Evolutionary conservation across 345 rosid species (phyloP), one percentile per base, ranked within the genome.

Genomic region (Syzygium aromaticum): DNA sequence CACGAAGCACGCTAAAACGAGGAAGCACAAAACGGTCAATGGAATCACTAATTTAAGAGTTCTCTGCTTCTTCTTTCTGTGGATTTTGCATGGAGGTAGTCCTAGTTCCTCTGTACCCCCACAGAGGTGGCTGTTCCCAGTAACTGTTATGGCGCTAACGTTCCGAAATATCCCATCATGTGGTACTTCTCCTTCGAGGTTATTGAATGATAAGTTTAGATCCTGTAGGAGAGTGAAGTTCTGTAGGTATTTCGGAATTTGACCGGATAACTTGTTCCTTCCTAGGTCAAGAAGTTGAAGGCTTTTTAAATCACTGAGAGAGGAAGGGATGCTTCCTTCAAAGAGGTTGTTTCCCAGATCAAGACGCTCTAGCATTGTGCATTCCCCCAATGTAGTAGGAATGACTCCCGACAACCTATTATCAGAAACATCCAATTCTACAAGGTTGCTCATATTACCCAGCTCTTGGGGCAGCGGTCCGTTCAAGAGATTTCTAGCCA

Each of bases 71-170:
- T 84, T 82, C 85, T 10, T 57, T 61, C 53, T 59, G 21, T 52
- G 14, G 61, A 56, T 85, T 51, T 46, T 46, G 77, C 86, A 89
- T 28, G 52, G 3, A 23, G 80, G 85, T 59, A 88, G 54, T 49
- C 13, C 89, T 51, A 80, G 67, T 85, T 86, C 90, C 17, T 43
- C 15, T 8, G 83, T 25, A 59, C 54, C 89, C 13, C 91, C 83
- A 46, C 89, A 87, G 59, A 86, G 88, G 33, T n/a, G 33, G 22
- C 77, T 30, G 56, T 90, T 90, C 28, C 89, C 89, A 1, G 15
- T 2, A 30, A 90, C 43, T n/a, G 57, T 56, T 84, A 88, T 57
- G 3, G n/a, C 52, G 25, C 57, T 86, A 51, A 54, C 77, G 16
- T 86, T 89, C 11, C 7, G 46, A 82, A 90, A 90, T 19, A 59